Conservation (phyloP, 1,139 yeast species). For the Kodamaea alishanica region DNA sequence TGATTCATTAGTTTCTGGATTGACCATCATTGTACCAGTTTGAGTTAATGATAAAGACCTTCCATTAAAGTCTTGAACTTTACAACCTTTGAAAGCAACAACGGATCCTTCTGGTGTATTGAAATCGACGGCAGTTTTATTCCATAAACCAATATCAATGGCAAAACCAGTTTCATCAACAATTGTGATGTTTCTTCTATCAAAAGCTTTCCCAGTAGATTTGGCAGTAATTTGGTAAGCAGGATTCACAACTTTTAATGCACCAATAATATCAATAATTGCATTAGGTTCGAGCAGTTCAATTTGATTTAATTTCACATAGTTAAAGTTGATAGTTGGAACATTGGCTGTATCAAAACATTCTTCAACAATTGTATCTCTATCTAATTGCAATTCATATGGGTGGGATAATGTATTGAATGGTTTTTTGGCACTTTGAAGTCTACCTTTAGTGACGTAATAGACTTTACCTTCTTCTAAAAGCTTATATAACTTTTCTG, state of each 20-base stretch:
- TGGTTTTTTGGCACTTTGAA: constrained; percentile 80
- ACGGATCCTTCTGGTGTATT: constrained; percentile 73
- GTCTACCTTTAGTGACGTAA: constrained; percentile 75
- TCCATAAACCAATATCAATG: constrained; percentile 86
- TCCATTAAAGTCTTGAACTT: constrained; percentile 87
- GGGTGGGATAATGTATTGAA: constrained; percentile 84
- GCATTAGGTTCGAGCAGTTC: constrained; percentile 68
- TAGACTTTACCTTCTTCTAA: constrained; percentile 89
- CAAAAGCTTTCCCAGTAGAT: constrained; percentile 84
- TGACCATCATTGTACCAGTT: constrained; percentile 67
- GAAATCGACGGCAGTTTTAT: constrained; percentile 77
- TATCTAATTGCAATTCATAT: constrained; percentile 79
- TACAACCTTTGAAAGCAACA: constrained; percentile 88
- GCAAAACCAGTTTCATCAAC: constrained; percentile 84
- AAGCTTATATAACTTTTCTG: constrained; percentile 69
- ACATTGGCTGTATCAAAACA: constrained; percentile 63
- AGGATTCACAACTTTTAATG: constrained; percentile 72
- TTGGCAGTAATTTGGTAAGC: constrained; percentile 84
- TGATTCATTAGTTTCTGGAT: constrained; percentile 90
- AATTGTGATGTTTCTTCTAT: constrained; percentile 81
- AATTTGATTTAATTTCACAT: constrained; percentile 65
- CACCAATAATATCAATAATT: constrained; percentile 82
- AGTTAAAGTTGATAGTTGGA: constrained; percentile 76
- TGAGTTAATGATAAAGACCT: constrained; percentile 79
- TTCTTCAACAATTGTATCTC: constrained; percentile 72